Percentiles rank a stretch among this genome's conserved stretches.
These are phyloP conservation scores for Neckera pumila DNA, from an alignment of 225 moss, liverwort and hornwort species.

Conservation along the genomic window DNA sequence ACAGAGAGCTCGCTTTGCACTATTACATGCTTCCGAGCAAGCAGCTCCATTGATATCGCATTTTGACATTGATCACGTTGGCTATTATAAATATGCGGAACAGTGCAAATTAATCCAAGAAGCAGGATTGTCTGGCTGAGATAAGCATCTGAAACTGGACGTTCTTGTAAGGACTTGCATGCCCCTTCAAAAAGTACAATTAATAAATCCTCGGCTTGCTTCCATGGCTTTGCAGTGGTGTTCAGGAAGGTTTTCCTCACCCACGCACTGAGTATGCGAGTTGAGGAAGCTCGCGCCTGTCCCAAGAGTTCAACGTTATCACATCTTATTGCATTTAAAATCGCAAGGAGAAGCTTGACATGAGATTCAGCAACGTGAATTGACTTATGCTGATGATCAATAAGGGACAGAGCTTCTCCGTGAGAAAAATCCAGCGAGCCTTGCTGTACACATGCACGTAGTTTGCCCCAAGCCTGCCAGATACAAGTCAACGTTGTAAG, in stretches of 20 bases:
- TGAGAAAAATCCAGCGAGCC: slow-evolving; percentile 37
- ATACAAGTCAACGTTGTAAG: neutral
- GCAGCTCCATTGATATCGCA: slow-evolving; percentile 39
- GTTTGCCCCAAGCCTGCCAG: slow-evolving; percentile 63
- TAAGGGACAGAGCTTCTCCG: slow-evolving; percentile 45
- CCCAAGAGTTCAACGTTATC: slow-evolving; percentile 37
- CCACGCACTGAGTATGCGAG: slow-evolving; percentile 51
- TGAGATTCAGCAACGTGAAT: slow-evolving; percentile 86
- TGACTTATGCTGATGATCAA: slow-evolving; percentile 46
- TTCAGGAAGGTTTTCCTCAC: slow-evolving; percentile 57
- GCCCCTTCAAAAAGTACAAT: slow-evolving; percentile 26
- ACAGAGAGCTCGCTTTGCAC: slow-evolving; percentile 31
- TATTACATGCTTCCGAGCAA: slow-evolving; percentile 38
- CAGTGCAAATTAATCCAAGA: slow-evolving; percentile 42
- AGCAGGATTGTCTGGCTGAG: slow-evolving; percentile 55
- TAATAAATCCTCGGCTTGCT: slow-evolving; percentile 41
- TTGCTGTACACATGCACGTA: slow-evolving; percentile 52
- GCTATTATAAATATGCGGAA: slow-evolving; percentile 19
- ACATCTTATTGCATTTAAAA: slow-evolving; percentile 43
- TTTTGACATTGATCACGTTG: slow-evolving; percentile 39
- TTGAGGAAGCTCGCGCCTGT: slow-evolving; percentile 45
- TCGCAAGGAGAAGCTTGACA: slow-evolving; percentile 59
- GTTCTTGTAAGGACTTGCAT: slow-evolving; percentile 37
- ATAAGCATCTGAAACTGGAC: slow-evolving; percentile 53
- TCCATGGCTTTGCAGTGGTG: slow-evolving; percentile 12